phyloP scores from a whole-genome alignment of 1,284 basidiomycete genomes.

The Boletus mariae region DNA sequence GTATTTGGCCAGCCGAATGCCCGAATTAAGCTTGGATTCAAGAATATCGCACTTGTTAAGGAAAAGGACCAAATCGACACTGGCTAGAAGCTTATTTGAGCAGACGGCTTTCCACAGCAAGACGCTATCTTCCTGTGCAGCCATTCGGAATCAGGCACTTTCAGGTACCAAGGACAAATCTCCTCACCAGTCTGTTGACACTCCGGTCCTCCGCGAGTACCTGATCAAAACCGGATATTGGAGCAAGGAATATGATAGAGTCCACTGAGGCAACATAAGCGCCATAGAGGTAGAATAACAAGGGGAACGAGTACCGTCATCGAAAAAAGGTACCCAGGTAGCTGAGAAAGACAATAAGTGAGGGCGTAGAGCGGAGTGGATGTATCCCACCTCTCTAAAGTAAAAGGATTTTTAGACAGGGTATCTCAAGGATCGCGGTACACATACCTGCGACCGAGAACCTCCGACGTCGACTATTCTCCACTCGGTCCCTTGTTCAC shows the following conservation, averaged over 20 bases:
- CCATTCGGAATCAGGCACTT: not conserved
- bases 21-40: conserved; percentile 58
- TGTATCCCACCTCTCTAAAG: conserved; percentile 25
- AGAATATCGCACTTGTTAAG: conserved; percentile 80
- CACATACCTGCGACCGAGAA: conserved; percentile 64
- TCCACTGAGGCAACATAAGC: conserved; percentile 42
- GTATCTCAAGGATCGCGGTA: conserved; percentile 1
- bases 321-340: conserved; percentile 75
- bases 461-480: conserved; percentile 78
- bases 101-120: conserved; percentile 76
- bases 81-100: conserved; percentile 66
- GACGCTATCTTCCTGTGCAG: conserved; percentile 70
- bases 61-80: conserved; percentile 73
- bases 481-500: conserved; percentile 74
- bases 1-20: conserved; percentile 62
- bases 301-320: conserved; percentile 50
- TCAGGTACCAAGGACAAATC: conserved; percentile 3
- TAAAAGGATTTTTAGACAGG: conserved; percentile 9
- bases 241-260: conserved; percentile 78
- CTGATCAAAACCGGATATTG: conserved; percentile 77
- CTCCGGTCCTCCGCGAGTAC: conserved; percentile 65
- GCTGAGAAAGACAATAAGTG: conserved; percentile 30
- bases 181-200: conserved; percentile 64
- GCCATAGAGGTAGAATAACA: not conserved
- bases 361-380: not conserved